Evolutionary conservation across 208 protist species (phyloP), one percentile per base, ranked within the genome.

Genomic region (Leishmania martiniquensis): DNA sequence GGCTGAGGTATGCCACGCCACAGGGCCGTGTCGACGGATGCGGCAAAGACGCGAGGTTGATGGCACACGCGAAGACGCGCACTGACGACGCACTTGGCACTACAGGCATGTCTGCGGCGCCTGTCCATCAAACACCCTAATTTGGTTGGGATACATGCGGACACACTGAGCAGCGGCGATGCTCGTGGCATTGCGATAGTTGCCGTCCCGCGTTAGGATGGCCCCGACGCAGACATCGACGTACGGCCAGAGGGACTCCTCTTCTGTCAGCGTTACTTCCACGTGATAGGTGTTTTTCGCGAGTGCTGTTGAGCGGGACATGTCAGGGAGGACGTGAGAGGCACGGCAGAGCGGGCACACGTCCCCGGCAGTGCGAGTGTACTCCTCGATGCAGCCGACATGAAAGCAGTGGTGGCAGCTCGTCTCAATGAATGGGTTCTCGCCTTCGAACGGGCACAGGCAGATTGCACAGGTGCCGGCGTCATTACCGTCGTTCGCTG

Each of bases 361-460:
- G 69, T 91, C 80, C 44, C 81, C 84, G 54, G 78, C 79, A 65
- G 82, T 89, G n/a, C 74, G 78, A 6, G 70, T 37, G 76, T 85
- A 83, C 51, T 88, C 83, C 76, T 87, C 79, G 17, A 92, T 89
- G 79, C 91, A 95, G 39, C 85, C 76, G 1, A 92, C 91, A 67
- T 95, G 91, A 55, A 93, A 93, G 67, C 80, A 88, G 65, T 93
- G 91, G n/a, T 84, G 72, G 76, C 91, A 95, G 37, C 22, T 74
- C n/a, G 87, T 90, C 69, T 85, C 73, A 15, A 93, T 77, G n/a
- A 89, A 81, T 9, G 87, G 84, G 44, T 60, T 69, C 17, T 80
- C 84, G 68, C 84, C 76, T 6, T 60, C 75, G 9, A 95, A 75
- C 0, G 72, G 55, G 44, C 81, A 78, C 4, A 93, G 78, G 44